A percentile compares a stretch with the other conserved stretches of the same genome.
phyloP scores from a whole-genome alignment of 2,329 filamentous ascomycete species.

The Pseudocercospora pini-densiflorae region DNA sequence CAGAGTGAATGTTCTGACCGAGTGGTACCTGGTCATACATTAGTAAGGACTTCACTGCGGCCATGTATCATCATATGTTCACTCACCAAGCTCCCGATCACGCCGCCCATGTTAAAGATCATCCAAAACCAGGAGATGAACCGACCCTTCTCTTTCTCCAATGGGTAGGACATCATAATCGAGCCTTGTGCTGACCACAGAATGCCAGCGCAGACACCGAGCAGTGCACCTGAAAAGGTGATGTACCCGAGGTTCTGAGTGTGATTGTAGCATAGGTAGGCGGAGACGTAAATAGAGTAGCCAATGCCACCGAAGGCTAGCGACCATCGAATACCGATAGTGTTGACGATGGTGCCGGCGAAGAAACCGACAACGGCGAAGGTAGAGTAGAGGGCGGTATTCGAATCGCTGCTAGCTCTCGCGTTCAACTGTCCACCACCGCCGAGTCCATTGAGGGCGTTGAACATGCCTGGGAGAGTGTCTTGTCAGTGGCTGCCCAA shows the following conservation, averaged over 20 bases:
- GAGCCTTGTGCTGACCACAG: slow-evolving; percentile 83
- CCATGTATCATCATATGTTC: too few species aligned
- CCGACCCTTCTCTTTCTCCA: slow-evolving; percentile 78
- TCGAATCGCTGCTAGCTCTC: slow-evolving; percentile 65
- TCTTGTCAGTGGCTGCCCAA: background rate
- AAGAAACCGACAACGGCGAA: slow-evolving; percentile 70
- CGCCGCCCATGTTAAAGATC: slow-evolving; percentile 90
- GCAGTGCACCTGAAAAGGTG: slow-evolving; percentile 75
- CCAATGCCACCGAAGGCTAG: slow-evolving; percentile 75
- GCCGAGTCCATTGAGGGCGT: slow-evolving; percentile 57
- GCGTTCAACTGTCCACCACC: slow-evolving; percentile 54
- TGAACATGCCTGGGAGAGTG: slow-evolving; percentile 51
- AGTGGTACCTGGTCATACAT: slow-evolving; percentile 63
- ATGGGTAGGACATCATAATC: slow-evolving; percentile 89
- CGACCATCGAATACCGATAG: slow-evolving; percentile 70
- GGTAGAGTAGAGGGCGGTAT: slow-evolving; percentile 72
- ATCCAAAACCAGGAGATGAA: slow-evolving; percentile 94
- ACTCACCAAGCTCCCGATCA: slow-evolving; percentile 75
- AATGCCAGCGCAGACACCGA: slow-evolving; percentile 78
- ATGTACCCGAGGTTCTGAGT: slow-evolving; percentile 70
- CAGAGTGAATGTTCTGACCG: slow-evolving; percentile 70
- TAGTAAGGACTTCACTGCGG: background rate
- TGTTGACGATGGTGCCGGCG: slow-evolving; percentile 75
- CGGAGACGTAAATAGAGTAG: slow-evolving; percentile 75
- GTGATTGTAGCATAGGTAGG: slow-evolving; percentile 73